Evolutionary conservation across 2,329 filamentous ascomycete species (phyloP).

Genomic region (Teratosphaeria nubilosa): DNA sequence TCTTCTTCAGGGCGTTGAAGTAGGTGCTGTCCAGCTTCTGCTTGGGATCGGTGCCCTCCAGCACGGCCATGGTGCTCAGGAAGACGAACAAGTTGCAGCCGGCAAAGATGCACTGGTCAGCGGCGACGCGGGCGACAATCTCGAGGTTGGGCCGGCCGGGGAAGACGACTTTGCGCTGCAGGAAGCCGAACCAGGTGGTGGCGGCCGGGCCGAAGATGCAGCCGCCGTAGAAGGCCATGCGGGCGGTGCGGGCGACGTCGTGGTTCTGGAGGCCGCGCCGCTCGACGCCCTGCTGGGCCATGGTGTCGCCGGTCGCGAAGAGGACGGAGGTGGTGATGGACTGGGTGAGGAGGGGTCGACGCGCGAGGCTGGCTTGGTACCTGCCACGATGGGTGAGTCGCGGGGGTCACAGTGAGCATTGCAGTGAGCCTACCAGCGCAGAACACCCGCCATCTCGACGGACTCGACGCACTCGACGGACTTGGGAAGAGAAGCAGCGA

Average conservation of each 20-base stretch:
- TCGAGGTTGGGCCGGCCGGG: conserved; percentile 55
- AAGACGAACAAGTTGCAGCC: conserved; percentile 75
- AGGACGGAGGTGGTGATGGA: conserved; percentile 82
- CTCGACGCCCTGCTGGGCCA: conserved; percentile 87
- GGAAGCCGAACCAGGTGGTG: conserved; percentile 75
- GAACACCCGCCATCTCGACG: neutral
- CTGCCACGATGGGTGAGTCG: no score
- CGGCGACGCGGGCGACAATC: conserved; percentile 65
- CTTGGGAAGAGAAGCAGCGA: neutral
- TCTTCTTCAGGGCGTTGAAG: conserved; percentile 61
- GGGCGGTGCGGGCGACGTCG: conserved; percentile 56
- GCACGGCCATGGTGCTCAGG: conserved; percentile 65
- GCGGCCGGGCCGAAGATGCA: conserved; percentile 78
- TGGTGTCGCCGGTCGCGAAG: conserved; percentile 82
- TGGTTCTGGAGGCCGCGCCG: conserved; percentile 68
- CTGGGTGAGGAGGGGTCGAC: conserved; percentile 79
- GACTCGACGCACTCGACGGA: neutral
- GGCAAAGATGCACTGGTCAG: conserved; percentile 75
- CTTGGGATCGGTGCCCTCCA: conserved; percentile 39
- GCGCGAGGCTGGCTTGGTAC: conserved; percentile 78
- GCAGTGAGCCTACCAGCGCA: neutral
- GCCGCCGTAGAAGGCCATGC: conserved; percentile 74
- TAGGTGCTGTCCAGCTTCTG: conserved; percentile 68
- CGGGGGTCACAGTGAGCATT: no score
- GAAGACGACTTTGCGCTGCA: conserved; percentile 58